These are phyloP conservation scores for Phoma sp. DNA, from an alignment of 2,329 filamentous ascomycete genomes.

Conservation along the genomic window DNA sequence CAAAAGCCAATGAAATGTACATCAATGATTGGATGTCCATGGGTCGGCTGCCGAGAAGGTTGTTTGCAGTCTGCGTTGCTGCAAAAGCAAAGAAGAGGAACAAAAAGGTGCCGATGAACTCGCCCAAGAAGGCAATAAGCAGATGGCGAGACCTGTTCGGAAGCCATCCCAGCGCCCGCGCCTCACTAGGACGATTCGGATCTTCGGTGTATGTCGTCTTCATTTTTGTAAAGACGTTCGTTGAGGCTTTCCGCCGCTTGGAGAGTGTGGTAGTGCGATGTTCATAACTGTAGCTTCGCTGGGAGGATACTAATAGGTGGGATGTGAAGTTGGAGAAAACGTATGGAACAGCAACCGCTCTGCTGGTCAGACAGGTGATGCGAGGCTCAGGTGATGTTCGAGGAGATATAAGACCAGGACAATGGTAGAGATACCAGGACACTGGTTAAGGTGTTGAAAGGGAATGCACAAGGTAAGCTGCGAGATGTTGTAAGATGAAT, in stretches of 20 bases:
- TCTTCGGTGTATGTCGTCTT: slow-evolving; percentile 42
- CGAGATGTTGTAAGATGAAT: neutral
- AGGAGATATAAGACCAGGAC: slow-evolving; percentile 18
- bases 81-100: slow-evolving; percentile 51
- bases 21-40: slow-evolving; percentile 37
- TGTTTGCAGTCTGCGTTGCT: slow-evolving; percentile 48
- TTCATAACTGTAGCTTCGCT: slow-evolving; percentile 43
- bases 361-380: slow-evolving; percentile 21
- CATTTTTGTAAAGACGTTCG: slow-evolving; percentile 49
- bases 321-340: slow-evolving; percentile 24
- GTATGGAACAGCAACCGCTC: slow-evolving; percentile 29
- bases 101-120: slow-evolving; percentile 48
- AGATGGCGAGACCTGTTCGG: slow-evolving; percentile 52
- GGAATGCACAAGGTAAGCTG: slow-evolving; percentile 1
- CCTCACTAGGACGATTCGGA: slow-evolving; percentile 43
- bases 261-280: slow-evolving; percentile 31
- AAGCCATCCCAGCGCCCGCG: slow-evolving; percentile 51
- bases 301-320: slow-evolving; percentile 18
- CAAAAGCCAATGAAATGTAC: slow-evolving; percentile 47
- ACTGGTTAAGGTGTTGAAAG: neutral
- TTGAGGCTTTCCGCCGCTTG: slow-evolving; percentile 43
- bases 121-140: slow-evolving; percentile 54
- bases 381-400: slow-evolving; percentile 5
- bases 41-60: slow-evolving; percentile 28
- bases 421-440: slow-evolving; percentile 6